Evolutionary conservation across 2,329 filamentous ascomycete genomes (phyloP).

Genomic region (Exophiala calicioides): DNA sequence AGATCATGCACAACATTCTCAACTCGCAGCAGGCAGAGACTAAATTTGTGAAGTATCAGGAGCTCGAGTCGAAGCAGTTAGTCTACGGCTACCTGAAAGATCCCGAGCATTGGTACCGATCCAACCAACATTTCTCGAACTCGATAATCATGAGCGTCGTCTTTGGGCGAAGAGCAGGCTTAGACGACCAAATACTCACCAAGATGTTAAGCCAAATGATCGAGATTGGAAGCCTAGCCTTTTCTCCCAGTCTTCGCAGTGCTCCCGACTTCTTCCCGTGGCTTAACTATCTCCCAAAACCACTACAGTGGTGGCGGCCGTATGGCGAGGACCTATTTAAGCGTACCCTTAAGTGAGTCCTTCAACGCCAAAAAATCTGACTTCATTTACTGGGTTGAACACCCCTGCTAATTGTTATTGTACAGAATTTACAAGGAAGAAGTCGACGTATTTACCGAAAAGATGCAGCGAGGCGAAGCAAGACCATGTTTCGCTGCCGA

Average conservation of each 20-base stretch:
- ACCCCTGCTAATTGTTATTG: constrained; percentile 29
- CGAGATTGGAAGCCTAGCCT: too few species aligned
- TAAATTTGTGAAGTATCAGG: constrained; percentile 14
- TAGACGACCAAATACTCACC: constrained; percentile 26
- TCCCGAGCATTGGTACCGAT: constrained; percentile 37
- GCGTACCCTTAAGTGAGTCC: constrained; percentile 20
- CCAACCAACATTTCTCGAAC: constrained; percentile 44
- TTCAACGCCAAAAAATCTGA: background rate
- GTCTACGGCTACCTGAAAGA: constrained; percentile 10
- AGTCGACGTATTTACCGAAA: constrained; percentile 24
- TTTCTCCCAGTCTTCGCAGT: constrained; percentile 39
- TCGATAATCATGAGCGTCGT: constrained; percentile 44
- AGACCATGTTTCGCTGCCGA: constrained; percentile 39
- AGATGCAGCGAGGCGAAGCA: constrained; percentile 32
- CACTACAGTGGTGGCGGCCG: constrained; percentile 47
- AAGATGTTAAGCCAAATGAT: constrained; percentile 40
- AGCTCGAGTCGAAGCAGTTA: constrained; percentile 14
- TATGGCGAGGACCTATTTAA: constrained; percentile 42
- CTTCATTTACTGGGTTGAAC: background rate
- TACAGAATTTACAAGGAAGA: constrained; percentile 31
- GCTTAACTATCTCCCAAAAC: constrained; percentile 44
- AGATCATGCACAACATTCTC: constrained; percentile 27
- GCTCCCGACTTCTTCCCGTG: constrained; percentile 50
- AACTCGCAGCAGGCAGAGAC: too few species aligned
- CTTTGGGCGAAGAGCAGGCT: constrained; percentile 51